A percentile compares a stretch with the other conserved stretches of the same genome.
phyloP scores from a whole-genome alignment of 345 rosid genomes.

The Pistacia atlantica region DNA sequence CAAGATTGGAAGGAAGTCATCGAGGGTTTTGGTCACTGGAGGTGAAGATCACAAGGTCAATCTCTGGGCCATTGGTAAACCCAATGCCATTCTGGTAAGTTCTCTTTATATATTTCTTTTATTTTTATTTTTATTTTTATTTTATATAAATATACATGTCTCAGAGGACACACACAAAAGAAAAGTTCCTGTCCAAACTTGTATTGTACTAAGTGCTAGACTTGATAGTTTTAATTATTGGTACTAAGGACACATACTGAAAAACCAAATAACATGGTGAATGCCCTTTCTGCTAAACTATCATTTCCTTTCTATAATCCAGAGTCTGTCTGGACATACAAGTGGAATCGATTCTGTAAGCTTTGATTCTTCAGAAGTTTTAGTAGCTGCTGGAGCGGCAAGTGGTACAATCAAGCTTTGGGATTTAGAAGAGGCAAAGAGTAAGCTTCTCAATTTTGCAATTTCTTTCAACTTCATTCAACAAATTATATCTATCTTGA shows the following conservation, averaged over 20 bases:
- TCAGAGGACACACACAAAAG: background rate
- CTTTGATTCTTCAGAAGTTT: slow-evolving; percentile 90
- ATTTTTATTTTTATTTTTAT: too few relatives aligned
- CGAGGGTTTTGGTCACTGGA: slow-evolving; percentile 93
- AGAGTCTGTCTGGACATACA: slow-evolving; percentile 96
- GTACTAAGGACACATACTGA: too few relatives aligned
- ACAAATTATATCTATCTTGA: background rate
- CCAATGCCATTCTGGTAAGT: slow-evolving; percentile 96
- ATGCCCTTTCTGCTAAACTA: background rate
- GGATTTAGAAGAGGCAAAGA: slow-evolving; percentile 98
- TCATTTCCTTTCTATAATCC: slow-evolving; percentile 19
- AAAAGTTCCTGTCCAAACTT: background rate
- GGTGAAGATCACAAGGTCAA: slow-evolving; percentile 99
- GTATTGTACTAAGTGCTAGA: background rate
- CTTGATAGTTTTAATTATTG: background rate
- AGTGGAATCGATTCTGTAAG: slow-evolving; percentile 97
- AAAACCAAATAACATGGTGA: background rate
- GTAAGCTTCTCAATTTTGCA: slow-evolving; percentile 50
- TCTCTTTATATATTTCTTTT: slow-evolving; percentile 27
- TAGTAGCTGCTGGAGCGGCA: slow-evolving; percentile 98
- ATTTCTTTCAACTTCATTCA: background rate
- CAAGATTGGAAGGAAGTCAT: slow-evolving; percentile 94
- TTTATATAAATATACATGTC: too few relatives aligned
- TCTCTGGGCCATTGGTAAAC: slow-evolving; percentile 99
- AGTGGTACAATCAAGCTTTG: slow-evolving; percentile 97